These are phyloP conservation scores for Acacia concinna DNA, from an alignment of 331 rosid species.

Conservation along the genomic window DNA sequence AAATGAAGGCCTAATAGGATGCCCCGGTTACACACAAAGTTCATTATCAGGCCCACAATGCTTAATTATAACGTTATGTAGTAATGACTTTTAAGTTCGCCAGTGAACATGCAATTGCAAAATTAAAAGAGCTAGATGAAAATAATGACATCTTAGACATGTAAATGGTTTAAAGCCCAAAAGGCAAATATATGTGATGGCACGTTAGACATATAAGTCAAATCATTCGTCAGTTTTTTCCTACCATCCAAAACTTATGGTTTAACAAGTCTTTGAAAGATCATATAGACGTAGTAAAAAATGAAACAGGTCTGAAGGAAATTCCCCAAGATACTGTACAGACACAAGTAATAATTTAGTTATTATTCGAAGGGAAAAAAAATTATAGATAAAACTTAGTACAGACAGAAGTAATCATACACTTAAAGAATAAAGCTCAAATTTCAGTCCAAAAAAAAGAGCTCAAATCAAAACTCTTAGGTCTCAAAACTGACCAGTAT, in stretches of 20 bases:
- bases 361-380: conserved; percentile 5
- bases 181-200: too few relatives aligned
- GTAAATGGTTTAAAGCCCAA: too few relatives aligned
- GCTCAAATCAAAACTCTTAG: conserved; percentile 17
- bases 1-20: background rate
- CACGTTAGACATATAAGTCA: too few relatives aligned
- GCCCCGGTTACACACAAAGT: background rate
- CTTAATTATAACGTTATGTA: conserved; percentile 5
- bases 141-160: background rate
- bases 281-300: too few relatives aligned
- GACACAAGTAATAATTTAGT: background rate
- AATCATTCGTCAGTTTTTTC: too few relatives aligned
- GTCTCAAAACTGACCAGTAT: conserved; percentile 3
- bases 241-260: too few relatives aligned
- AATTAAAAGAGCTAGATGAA: background rate
- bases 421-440: background rate
- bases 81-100: background rate
- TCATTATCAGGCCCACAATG: conserved; percentile 5
- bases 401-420: background rate
- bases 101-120: conserved; percentile 13
- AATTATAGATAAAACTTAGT: conserved; percentile 7
- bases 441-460: too few relatives aligned
- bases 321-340: conserved; percentile 1
- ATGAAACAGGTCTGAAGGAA: background rate
- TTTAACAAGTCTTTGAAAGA: too few relatives aligned